Evolutionary conservation across 83 land plant genomes (phyloP).

Genomic region (Larix sibirica): DNA sequence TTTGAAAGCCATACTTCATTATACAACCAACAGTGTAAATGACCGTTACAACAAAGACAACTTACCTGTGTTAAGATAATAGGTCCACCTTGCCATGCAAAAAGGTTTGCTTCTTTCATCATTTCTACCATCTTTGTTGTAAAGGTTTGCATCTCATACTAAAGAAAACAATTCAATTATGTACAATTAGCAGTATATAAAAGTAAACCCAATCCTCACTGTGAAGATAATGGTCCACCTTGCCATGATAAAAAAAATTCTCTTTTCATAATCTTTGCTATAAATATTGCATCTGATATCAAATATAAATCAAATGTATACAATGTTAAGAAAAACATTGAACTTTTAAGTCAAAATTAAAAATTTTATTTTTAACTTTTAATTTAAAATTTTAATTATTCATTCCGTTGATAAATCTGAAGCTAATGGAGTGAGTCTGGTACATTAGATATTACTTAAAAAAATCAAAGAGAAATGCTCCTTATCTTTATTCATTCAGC

Average conservation of each 20-base stretch:
- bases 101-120: constrained; percentile 63
- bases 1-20: background rate
- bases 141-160: constrained; percentile 83
- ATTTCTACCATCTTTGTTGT: constrained; percentile 68
- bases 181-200: no score
- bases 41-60: background rate
- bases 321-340: no score
- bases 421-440: no score
- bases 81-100: constrained; percentile 93
- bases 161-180: background rate
- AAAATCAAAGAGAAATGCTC: no score
- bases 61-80: constrained; percentile 73
- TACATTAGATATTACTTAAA: no score
- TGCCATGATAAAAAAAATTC: constrained; percentile 58
- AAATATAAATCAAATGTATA: no score
- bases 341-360: no score
- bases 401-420: no score
- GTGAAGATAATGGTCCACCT: constrained; percentile 73
- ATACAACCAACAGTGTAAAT: background rate
- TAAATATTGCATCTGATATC: constrained; percentile 48
- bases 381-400: no score
- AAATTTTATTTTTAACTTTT: no score
- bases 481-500: no score
- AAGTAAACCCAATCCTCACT: constrained; percentile 36
- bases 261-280: constrained; percentile 57